Percentiles rank a stretch among this genome's conserved stretches.
These are phyloP conservation scores for Fagus crenata DNA, from an alignment of 306 rosid genomes.

Conservation along the genomic window DNA sequence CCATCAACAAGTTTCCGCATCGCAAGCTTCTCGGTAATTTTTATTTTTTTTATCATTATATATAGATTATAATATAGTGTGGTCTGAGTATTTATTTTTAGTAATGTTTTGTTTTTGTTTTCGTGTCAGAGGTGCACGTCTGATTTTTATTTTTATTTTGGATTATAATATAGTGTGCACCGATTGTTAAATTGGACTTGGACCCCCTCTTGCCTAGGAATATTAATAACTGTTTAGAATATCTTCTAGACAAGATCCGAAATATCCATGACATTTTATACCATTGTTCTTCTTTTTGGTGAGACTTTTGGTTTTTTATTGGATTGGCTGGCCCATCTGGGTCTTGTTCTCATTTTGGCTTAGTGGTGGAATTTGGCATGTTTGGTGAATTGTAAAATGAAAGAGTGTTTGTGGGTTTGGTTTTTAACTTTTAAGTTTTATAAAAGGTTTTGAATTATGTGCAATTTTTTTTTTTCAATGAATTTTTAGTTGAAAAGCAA, in stretches of 20 bases:
- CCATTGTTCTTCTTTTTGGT: neutral
- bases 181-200: neutral
- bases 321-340: neutral
- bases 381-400: neutral
- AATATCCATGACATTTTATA: neutral
- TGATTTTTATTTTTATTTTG: constrained; percentile 10
- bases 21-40: constrained; percentile 65
- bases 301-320: neutral
- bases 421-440: no score
- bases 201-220: neutral
- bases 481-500: no score
- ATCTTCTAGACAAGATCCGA: neutral
- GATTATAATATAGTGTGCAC: constrained; percentile 34
- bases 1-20: constrained; percentile 29
- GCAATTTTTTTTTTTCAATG: neutral
- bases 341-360: neutral
- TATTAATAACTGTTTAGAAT: neutral
- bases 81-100: no score
- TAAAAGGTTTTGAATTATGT: no score
- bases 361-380: neutral
- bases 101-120: neutral
- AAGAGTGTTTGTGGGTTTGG: no score
- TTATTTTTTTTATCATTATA: neutral
- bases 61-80: neutral
- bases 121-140: constrained; percentile 47